Evolutionary conservation across 139 green algal species (phyloP).

Genomic region (Auxenochlorella pyrenoidosa): DNA sequence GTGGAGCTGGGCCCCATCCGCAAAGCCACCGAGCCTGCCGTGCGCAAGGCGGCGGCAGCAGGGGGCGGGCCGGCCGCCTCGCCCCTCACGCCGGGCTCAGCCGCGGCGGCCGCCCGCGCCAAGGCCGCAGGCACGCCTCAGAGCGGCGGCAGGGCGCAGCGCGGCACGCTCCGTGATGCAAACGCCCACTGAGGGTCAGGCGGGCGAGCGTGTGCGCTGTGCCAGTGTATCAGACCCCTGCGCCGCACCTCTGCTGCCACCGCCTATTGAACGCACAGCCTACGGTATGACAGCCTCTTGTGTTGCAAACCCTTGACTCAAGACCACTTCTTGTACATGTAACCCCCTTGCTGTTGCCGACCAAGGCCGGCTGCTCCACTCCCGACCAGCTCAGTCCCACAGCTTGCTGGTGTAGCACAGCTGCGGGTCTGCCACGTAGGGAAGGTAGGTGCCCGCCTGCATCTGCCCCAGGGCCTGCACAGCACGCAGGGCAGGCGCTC

Average conservation of each 20-base stretch:
- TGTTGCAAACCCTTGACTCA: no score
- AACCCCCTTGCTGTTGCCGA: no score
- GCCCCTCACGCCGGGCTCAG: not conserved
- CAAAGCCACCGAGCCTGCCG: not conserved
- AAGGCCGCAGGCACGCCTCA: constrained; percentile 11
- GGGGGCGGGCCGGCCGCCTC: not conserved
- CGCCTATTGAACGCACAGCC: no score
- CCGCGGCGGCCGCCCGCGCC: not conserved
- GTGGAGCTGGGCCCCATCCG: constrained; percentile 34
- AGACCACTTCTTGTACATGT: no score
- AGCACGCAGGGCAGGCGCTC: no score
- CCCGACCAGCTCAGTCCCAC: not conserved
- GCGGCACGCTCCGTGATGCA: constrained; percentile 8
- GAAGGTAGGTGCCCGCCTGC: not conserved
- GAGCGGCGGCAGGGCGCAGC: constrained; percentile 10
- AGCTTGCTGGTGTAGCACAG: not conserved
- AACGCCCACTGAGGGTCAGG: not conserved
- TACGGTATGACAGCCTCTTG: no score
- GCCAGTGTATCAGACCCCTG: not conserved
- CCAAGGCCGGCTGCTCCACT: no score
- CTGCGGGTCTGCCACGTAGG: not conserved
- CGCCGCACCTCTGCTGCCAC: no score
- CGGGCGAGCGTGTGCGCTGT: not conserved
- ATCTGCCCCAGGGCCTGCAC: not conserved
- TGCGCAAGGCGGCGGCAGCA: not conserved